Evolutionary conservation across 2,329 filamentous ascomycete genomes (phyloP).

Genomic region (Cytospora paraplurivora): DNA sequence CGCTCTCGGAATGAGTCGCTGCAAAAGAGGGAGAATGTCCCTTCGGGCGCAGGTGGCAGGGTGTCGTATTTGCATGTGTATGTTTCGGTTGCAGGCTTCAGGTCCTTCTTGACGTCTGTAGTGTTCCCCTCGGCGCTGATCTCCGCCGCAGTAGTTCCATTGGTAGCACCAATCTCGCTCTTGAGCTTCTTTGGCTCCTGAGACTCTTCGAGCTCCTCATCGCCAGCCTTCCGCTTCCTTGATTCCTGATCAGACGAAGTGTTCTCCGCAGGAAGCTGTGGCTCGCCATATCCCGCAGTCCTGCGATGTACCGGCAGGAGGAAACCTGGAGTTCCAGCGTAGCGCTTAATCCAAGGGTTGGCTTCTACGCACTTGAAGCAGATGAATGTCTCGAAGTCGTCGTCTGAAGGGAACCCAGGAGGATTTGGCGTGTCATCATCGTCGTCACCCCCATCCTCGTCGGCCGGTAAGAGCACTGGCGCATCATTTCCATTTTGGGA

Average conservation of each 20-base stretch:
- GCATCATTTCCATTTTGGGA: slow-evolving; percentile 29
- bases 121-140: slow-evolving; percentile 21
- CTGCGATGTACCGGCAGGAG: slow-evolving; percentile 67
- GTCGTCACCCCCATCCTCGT: slow-evolving; percentile 44
- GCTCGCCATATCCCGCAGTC: slow-evolving; percentile 31
- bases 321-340: slow-evolving; percentile 80
- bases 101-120: slow-evolving; percentile 21
- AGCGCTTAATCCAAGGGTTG: slow-evolving; percentile 88
- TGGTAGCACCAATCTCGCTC: slow-evolving; percentile 41
- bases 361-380: slow-evolving; percentile 93
- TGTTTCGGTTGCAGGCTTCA: slow-evolving; percentile 26
- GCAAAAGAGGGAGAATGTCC: slow-evolving; percentile 79
- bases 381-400: slow-evolving; percentile 85
- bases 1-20: slow-evolving; percentile 75
- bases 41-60: slow-evolving; percentile 58
- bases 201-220: slow-evolving; percentile 45
- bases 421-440: slow-evolving; percentile 71
- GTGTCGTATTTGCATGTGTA: slow-evolving; percentile 60
- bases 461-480: slow-evolving; percentile 23
- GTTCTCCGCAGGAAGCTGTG: slow-evolving; percentile 16
- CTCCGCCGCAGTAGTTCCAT: slow-evolving; percentile 27
- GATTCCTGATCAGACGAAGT: slow-evolving; percentile 30
- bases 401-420: slow-evolving; percentile 83
- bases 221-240: slow-evolving; percentile 70
- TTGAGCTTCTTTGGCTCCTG: slow-evolving; percentile 54